phyloP scores from a whole-genome alignment of 257 asterid species.

The Coffea canephora region DNA sequence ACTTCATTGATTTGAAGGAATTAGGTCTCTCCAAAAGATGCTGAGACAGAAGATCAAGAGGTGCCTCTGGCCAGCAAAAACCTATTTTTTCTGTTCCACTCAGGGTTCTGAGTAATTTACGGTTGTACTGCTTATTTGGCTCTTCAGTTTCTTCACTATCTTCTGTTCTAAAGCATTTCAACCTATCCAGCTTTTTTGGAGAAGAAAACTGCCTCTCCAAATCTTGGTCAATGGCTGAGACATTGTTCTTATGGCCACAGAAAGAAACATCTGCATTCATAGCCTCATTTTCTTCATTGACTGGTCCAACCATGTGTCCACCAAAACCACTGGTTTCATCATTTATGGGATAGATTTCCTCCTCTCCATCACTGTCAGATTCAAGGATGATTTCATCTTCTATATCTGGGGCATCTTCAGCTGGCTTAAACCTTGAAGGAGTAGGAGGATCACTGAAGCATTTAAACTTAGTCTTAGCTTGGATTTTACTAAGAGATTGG shows the following conservation, averaged over 20 bases:
- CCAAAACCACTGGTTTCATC: constrained; percentile 45
- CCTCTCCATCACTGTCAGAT: constrained; percentile 79
- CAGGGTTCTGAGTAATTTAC: constrained; percentile 43
- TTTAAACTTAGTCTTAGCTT: constrained; percentile 55
- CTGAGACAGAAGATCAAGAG: constrained; percentile 61
- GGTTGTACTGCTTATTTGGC: constrained; percentile 28
- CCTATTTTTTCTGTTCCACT: constrained; percentile 81
- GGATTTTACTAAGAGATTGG: constrained; percentile 66
- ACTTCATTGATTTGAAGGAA: constrained; percentile 40
- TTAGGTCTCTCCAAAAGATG: constrained; percentile 52
- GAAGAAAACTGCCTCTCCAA: constrained; percentile 47
- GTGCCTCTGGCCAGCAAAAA: constrained; percentile 93
- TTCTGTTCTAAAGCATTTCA: constrained; percentile 51
- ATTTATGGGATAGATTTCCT: constrained; percentile 60
- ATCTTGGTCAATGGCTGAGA: constrained; percentile 28
- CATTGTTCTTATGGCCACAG: constrained; percentile 17
- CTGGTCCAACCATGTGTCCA: constrained; percentile 28
- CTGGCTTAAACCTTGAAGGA: constrained; percentile 80
- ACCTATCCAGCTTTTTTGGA: constrained; percentile 43
- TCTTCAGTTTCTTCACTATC: constrained; percentile 41
- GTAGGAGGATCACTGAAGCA: constrained; percentile 85
- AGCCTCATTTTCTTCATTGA: constrained; percentile 13
- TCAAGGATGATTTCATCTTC: constrained; percentile 66
- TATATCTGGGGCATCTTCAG: constrained; percentile 55
- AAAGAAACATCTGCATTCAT: constrained; percentile 24